Percentiles rank a stretch among this genome's conserved stretches.
Conservation (phyloP, 1,139 yeast genomes). For the Yamadazyma conglobata region DNA sequence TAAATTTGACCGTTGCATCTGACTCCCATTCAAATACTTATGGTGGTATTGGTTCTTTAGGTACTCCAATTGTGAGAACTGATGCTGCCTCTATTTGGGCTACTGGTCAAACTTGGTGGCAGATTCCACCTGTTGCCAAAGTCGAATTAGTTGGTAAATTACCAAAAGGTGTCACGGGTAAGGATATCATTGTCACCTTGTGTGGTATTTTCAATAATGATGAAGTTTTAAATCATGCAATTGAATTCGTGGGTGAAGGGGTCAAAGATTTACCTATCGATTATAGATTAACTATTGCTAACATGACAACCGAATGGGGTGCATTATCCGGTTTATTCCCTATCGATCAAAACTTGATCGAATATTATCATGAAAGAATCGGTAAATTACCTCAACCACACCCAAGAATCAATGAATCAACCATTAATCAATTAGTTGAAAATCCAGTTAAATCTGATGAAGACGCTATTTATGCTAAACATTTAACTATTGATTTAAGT, state of each 20-base stretch:
- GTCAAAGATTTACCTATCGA: slow-evolving; percentile 73
- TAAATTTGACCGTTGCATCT: slow-evolving; percentile 89
- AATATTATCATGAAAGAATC: slow-evolving; percentile 74
- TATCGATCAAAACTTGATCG: slow-evolving; percentile 70
- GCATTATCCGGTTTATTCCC: slow-evolving; percentile 97
- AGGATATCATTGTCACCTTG: slow-evolving; percentile 92
- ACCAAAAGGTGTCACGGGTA: slow-evolving; percentile 88
- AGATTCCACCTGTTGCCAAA: slow-evolving; percentile 96
- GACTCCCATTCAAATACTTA: slow-evolving; percentile 97
- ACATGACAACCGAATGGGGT: slow-evolving; percentile 99
- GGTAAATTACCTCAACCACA: slow-evolving; percentile 71
- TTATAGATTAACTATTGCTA: slow-evolving; percentile 92
- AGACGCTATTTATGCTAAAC: slow-evolving; percentile 85
- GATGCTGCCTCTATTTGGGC: slow-evolving; percentile 99
- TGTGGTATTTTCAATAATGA: slow-evolving; percentile 96
- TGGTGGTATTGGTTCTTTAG: slow-evolving; percentile 94
- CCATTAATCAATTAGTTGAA: slow-evolving; percentile 49
- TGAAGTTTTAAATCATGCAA: slow-evolving; percentile 95
- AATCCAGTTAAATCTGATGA: slow-evolving; percentile 56
- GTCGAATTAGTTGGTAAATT: slow-evolving; percentile 82
- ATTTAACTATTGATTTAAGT: slow-evolving; percentile 74
- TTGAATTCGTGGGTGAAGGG: slow-evolving; percentile 92
- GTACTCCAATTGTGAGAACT: slow-evolving; percentile 96
- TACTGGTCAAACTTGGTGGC: slow-evolving; percentile 99
- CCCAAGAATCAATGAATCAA: slow-evolving; percentile 69